Base-by-base conservation (phyloP, 495 filamentous ascomycete species). In the Tuber indicum region DNA sequence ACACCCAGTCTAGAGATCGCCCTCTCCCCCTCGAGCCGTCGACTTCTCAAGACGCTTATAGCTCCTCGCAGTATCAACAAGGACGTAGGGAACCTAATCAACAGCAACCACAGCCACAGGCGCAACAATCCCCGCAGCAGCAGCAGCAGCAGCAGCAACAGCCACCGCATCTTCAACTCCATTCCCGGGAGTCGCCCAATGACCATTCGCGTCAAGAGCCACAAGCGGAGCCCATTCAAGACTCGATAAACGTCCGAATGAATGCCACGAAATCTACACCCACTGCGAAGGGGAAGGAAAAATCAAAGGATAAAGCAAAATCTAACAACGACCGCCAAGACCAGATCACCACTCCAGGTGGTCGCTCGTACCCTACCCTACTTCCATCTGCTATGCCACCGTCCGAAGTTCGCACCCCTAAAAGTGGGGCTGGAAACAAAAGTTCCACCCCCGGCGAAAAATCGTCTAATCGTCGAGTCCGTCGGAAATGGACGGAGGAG, bases 401-500 rank as follows among this genome's bases (percentile, higher is more conserved):
- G 36, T 70, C 75, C 74, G 82, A 83, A 62, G 72, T 73, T 26
- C 76, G 78, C 39, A 69, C 77, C 17, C 66, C 73, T 47, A 79
- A 78, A 62, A 73, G 52, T 72, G 70, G 21, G n/a, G 58, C 58
- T 7, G 58, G 74, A 73, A 72, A 80, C 73, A 62, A 75, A 82
- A 69, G 75, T 72, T 43, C 80, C 75, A 36, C 72, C 70, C 74
- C 73, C 75, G 78, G 72, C 36, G 75, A 77, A 36, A 82, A 82
- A 74, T 75, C 71, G 23, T 79, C 79, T 19, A 81, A 75, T 73
- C 81, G 82, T 42, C 77, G 82, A 21, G 75, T 74, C 36, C 76
- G 82, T 74, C 85, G 86, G 72, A 89, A 86, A 77, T 93, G 91
- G 91, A 90, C 89, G 0, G 89, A 92, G 47, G 87, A 91, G 75